Base-by-base conservation (phyloP, 345 rosid species). In the Eucalyptus erythrocorys region DNA sequence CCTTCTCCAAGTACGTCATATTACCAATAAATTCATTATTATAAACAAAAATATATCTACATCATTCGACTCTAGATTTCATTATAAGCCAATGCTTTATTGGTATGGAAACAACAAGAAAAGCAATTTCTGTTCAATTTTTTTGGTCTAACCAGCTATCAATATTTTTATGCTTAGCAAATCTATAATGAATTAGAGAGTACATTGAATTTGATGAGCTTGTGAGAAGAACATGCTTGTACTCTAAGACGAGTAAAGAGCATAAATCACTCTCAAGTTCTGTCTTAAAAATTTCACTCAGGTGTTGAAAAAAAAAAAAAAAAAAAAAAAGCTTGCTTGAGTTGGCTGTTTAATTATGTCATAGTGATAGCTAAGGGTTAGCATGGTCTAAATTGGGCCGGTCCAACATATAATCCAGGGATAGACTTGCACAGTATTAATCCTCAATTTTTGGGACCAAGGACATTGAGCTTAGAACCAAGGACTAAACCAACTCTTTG, bases 391-490 rank as follows among this genome's bases (percentile, higher is more conserved):
- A 51, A 51, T 51, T 51, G 57, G 22, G 57, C 57, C 1, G 4
- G 0, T 51, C 55, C 3, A 51, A 0, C 24, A 19, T 51, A 51
- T 51, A 51, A 19, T 7, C 55, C 10, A 19, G 0, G 2, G 24
- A 51, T 1, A 0, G 0, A 51, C 57, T 51, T 51, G 57, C 24
- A 51, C 2, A 51, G 2, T 19, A 0, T 51, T 51, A 0, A 51
- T 51, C 4, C 24, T 51, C 24, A 51, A 51, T 51, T 51, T 51
- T 51, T 51, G 57, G 57, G 1, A 51, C 57, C 24, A 3, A 51
- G 10, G 57, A 19, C 4, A 2, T 51, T 51, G 24, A 51, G 57
- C 24, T 0, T 19, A 51, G 24, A 24, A 51, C 57, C 22, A 50
- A 50, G 53, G 8, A 49, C 53, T 49, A 49, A 49, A 49, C 21